Evolutionary conservation across 2,329 filamentous ascomycete species (phyloP).

Genomic region (Aspergillus chevalieri): DNA sequence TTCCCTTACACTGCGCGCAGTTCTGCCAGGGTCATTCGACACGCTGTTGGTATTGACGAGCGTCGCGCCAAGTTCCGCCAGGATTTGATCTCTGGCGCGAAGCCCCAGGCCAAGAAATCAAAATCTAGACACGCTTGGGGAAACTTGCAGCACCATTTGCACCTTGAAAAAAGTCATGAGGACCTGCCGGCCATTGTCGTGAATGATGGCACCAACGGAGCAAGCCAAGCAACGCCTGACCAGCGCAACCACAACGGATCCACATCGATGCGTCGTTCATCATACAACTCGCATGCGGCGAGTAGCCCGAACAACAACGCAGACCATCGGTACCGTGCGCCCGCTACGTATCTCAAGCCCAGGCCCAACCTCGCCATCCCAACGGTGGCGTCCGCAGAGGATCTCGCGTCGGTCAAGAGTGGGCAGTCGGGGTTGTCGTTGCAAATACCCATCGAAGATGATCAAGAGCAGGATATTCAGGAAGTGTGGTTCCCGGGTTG

Average conservation of each 20-base stretch:
- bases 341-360: constrained; percentile 11
- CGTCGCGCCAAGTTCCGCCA: constrained; percentile 54
- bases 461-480: constrained; percentile 61
- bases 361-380: constrained; percentile 23
- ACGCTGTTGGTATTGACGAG: constrained; percentile 55
- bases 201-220: constrained; percentile 16
- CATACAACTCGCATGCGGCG: constrained; percentile 12
- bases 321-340: constrained; percentile 24
- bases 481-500: constrained; percentile 71
- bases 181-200: constrained; percentile 27
- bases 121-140: constrained; percentile 12
- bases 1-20: constrained; percentile 57
- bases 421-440: constrained; percentile 25
- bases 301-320: constrained; percentile 2
- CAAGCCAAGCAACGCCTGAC: constrained; percentile 4
- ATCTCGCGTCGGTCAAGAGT: constrained; percentile 25
- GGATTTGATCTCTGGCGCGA: constrained; percentile 48
- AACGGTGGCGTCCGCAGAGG: constrained; percentile 22
- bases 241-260: neutral
- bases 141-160: constrained; percentile 18
- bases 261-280: constrained; percentile 26
- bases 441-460: constrained; percentile 22
- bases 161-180: constrained; percentile 10
- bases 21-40: constrained; percentile 50
- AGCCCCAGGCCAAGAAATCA: constrained; percentile 18